A percentile compares a stretch with the other conserved stretches of the same genome.
Evolutionary conservation across 306 rosid genomes (phyloP).

Genomic region (apple (Malus domestica)): ASM211411v1 NC_041789.1:25632501-25633000

Average conservation of each 20-base stretch:
- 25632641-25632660: background rate
- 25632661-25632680: background rate
- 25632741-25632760: too few species aligned
- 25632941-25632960: background rate
- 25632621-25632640: background rate
- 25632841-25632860: background rate
- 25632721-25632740: background rate
- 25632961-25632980: conserved; percentile 8
- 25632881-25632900: background rate
- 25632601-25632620: background rate
- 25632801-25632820: background rate
- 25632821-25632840: background rate
- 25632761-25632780: too few species aligned
- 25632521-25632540: too few species aligned
- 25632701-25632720: background rate
- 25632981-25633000: background rate
- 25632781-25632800: background rate
- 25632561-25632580: background rate
- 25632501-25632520: too few species aligned
- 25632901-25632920: background rate
- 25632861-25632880: background rate
- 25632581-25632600: background rate
- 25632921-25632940: background rate
- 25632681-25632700: background rate
- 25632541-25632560: background rate